These are phyloP conservation scores for Polytolypa hystricis DNA, from an alignment of 2,329 filamentous ascomycete genomes.

Conservation along the genomic window DNA sequence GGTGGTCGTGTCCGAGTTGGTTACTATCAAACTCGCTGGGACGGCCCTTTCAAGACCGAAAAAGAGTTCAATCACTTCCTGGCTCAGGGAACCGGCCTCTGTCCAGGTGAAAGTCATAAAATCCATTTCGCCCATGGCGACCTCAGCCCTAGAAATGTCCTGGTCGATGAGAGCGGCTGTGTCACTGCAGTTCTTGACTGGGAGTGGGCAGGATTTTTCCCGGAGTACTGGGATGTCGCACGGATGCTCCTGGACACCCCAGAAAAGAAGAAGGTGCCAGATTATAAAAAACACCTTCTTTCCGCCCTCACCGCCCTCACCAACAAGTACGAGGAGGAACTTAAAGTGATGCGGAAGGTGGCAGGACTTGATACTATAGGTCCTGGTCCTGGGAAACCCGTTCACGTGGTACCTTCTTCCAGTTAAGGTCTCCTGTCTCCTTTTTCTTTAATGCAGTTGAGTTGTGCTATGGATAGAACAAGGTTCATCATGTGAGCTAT, in stretches of 20 bases:
- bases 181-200: slow-evolving; percentile 15
- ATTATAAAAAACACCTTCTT: neutral
- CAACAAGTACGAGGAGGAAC: neutral
- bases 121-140: slow-evolving; percentile 11
- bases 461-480: no score
- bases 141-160: slow-evolving; percentile 9
- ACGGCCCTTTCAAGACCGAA: slow-evolving; percentile 7
- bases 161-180: slow-evolving; percentile 10
- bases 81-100: neutral
- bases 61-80: slow-evolving; percentile 6
- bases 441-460: no score
- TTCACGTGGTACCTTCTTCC: neutral
- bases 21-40: neutral
- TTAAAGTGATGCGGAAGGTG: slow-evolving; percentile 1
- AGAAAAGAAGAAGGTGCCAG: slow-evolving; percentile 1
- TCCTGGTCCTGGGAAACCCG: neutral
- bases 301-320: neutral
- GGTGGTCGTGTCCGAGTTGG: slow-evolving; percentile 1
- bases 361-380: neutral
- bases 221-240: slow-evolving; percentile 8
- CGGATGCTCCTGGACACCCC: slow-evolving; percentile 5
- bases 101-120: neutral
- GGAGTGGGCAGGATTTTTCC: slow-evolving; percentile 15
- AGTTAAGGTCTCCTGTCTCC: neutral
- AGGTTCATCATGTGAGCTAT: no score